A percentile compares a stretch with the other conserved stretches of the same genome.
Conservation (phyloP, 2,329 filamentous ascomycete genomes). For the Cladosporium sp. region DNA sequence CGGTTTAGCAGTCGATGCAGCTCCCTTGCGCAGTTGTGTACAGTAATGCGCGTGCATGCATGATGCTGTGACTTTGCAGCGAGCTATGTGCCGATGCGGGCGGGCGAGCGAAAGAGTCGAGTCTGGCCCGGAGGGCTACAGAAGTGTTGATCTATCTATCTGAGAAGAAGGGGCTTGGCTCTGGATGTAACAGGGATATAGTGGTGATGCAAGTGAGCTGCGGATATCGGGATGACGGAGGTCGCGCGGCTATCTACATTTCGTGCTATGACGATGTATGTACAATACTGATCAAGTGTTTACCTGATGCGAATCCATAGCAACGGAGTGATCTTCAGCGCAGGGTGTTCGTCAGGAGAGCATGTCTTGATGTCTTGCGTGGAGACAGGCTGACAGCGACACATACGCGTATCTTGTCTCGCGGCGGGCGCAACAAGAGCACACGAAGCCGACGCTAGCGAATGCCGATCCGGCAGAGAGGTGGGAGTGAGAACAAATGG, state of each 20-base stretch:
- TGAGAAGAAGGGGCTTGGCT: conserved; percentile 3
- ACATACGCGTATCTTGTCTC: background rate
- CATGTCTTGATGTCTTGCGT: background rate
- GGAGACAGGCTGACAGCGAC: background rate
- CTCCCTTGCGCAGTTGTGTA: background rate
- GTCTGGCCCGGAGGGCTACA: background rate
- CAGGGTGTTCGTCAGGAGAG: background rate
- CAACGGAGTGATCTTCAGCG: conserved; percentile 1
- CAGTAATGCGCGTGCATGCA: conserved; percentile 8
- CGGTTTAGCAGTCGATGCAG: background rate
- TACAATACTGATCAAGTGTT: background rate
- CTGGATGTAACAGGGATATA: background rate
- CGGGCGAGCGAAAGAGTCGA: background rate
- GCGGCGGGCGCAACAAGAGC: background rate
- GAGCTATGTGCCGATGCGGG: background rate
- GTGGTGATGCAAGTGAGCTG: background rate
- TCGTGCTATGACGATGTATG: background rate
- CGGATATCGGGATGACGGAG: background rate
- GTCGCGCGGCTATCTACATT: background rate
- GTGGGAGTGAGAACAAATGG: background rate
- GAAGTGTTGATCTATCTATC: background rate
- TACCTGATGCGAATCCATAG: background rate
- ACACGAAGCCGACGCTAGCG: conserved; percentile 7
- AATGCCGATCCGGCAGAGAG: background rate
- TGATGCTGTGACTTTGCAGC: conserved; percentile 12